These are phyloP conservation scores for Bruguiera gymnorhiza DNA, from an alignment of 345 rosid genomes.

Conservation along the genomic window DNA sequence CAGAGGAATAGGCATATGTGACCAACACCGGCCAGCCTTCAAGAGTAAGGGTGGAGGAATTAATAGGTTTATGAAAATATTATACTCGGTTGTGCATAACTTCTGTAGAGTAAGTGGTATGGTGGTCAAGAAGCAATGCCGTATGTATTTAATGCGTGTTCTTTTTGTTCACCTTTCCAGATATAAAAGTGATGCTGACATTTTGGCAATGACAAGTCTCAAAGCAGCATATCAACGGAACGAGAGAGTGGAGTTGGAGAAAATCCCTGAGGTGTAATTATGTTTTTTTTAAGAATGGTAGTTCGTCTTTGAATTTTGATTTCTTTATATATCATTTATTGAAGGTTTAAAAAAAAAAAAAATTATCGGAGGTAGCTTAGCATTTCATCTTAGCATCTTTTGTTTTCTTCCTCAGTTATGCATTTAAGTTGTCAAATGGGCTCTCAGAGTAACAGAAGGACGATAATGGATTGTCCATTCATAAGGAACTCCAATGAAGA, in stretches of 20 bases:
- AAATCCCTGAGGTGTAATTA: slow-evolving; percentile 72
- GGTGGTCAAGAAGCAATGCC: slow-evolving; percentile 99
- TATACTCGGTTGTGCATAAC: slow-evolving; percentile 77
- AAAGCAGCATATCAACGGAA: slow-evolving; percentile 96
- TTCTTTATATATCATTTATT: neutral
- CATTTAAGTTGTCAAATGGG: slow-evolving; percentile 2
- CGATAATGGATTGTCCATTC: slow-evolving; percentile 83
- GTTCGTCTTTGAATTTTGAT: neutral
- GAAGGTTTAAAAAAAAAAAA: neutral
- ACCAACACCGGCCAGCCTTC: no score
- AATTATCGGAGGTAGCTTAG: neutral
- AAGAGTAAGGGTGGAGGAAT: no score
- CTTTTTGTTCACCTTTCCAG: no score
- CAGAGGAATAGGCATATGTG: no score
- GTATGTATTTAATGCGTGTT: slow-evolving; percentile 44
- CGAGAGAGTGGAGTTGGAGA: slow-evolving; percentile 94
- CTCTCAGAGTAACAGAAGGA: slow-evolving; percentile 76
- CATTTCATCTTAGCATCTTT: neutral
- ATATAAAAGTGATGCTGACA: slow-evolving; percentile 96
- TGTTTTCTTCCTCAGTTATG: neutral
- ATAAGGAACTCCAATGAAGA: slow-evolving; percentile 74
- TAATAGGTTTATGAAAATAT: no score
- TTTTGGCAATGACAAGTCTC: slow-evolving; percentile 95
- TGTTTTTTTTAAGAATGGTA: neutral
- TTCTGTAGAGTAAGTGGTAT: slow-evolving; percentile 21